Conservation (phyloP, 2,329 filamentous ascomycete genomes). For the Plectosphaerella plurivora region DNA sequence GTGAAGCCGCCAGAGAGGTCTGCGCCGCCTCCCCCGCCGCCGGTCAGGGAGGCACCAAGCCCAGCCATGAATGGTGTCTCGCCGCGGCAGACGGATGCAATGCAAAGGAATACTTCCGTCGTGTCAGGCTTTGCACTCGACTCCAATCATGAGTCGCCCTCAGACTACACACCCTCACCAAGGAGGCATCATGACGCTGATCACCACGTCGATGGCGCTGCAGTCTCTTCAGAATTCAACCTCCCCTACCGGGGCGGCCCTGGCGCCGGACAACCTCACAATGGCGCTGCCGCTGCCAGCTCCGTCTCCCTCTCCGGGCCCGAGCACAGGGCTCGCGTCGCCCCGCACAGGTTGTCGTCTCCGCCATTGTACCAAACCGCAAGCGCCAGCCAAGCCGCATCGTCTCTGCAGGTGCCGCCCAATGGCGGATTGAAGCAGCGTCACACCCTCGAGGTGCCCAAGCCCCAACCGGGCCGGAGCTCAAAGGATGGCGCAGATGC, state of each 20-base stretch:
- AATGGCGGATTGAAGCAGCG: constrained; percentile 67
- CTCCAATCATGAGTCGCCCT: constrained; percentile 24
- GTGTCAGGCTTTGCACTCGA: constrained; percentile 19
- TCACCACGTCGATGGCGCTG: background rate
- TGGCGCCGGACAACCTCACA: background rate
- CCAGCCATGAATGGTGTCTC: constrained; percentile 15
- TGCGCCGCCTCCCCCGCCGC: constrained; percentile 7
- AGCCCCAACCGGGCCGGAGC: constrained; percentile 50
- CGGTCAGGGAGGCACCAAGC: constrained; percentile 7
- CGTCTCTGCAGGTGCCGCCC: constrained; percentile 49
- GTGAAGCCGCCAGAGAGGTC: constrained; percentile 22
- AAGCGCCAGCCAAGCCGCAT: constrained; percentile 23
- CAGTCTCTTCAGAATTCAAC: background rate
- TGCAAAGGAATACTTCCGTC: constrained; percentile 25
- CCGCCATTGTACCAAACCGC: constrained; percentile 51
- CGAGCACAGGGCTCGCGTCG: constrained; percentile 13
- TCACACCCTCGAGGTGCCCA: constrained; percentile 85
- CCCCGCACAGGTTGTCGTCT: constrained; percentile 59
- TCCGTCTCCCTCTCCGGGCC: background rate
- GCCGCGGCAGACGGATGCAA: constrained; percentile 24
- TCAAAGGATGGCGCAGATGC: constrained; percentile 71
- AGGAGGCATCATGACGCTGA: background rate
- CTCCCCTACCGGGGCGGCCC: too few relatives aligned
- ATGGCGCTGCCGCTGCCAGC: background rate
- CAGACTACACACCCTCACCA: constrained; percentile 20